Percentiles rank a stretch among this genome's conserved stretches.
Evolutionary conservation across 83 land plant genomes (phyloP).

Genomic region (Picea abies): DNA sequence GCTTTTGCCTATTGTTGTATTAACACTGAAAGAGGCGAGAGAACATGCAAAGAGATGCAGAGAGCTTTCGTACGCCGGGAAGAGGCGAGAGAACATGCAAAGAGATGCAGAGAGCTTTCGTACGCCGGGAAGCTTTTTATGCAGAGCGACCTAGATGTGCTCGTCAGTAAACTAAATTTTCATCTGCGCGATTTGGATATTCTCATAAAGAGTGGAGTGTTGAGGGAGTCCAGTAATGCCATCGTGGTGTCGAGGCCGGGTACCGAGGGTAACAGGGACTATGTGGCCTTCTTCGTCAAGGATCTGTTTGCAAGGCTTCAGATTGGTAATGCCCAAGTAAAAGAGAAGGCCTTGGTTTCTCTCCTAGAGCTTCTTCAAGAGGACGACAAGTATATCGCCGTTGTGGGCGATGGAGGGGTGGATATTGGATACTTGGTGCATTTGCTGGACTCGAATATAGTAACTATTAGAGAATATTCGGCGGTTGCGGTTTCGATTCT

Average conservation of each 20-base stretch:
- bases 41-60: slow-evolving; percentile 41
- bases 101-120: too few species aligned
- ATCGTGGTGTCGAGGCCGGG: slow-evolving; percentile 10
- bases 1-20: neutral
- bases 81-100: too few species aligned
- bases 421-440: slow-evolving; percentile 17
- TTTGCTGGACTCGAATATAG: slow-evolving; percentile 41
- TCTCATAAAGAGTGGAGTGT: slow-evolving; percentile 28
- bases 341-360: slow-evolving; percentile 34
- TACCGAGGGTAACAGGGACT: slow-evolving; percentile 33
- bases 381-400: slow-evolving; percentile 36
- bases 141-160: slow-evolving; percentile 61
- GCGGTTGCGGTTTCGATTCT: slow-evolving; percentile 36
- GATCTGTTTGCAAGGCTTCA: slow-evolving; percentile 51
- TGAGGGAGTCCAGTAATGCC: neutral
- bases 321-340: slow-evolving; percentile 41
- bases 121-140: too few species aligned
- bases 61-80: slow-evolving; percentile 48
- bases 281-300: slow-evolving; percentile 36
- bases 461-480: slow-evolving; percentile 41
- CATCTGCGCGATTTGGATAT: slow-evolving; percentile 26
- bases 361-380: slow-evolving; percentile 33
- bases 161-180: slow-evolving; percentile 26
- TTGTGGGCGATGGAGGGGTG: neutral
- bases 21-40: slow-evolving; percentile 26